Percentiles rank a stretch among this genome's conserved stretches.
Conservation (phyloP, 2,329 filamentous ascomycete species). For the Aspergillus novoparasiticus region DNA sequence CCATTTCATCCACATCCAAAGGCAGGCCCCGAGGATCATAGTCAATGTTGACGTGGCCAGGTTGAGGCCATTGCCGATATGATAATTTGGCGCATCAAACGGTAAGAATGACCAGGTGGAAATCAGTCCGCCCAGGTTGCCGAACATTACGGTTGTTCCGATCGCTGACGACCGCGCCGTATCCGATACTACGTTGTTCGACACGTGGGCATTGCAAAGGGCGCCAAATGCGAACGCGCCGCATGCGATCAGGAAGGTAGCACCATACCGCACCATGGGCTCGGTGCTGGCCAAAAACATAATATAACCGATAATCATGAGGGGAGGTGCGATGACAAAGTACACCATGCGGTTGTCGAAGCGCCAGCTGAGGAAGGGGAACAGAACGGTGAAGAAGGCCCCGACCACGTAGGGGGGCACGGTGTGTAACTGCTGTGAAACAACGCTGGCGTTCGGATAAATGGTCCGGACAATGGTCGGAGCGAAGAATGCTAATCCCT, state of each 20-base stretch:
- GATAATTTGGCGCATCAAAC: constrained; percentile 66
- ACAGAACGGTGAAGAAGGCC: constrained; percentile 64
- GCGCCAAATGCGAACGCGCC: constrained; percentile 67
- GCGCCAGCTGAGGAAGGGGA: constrained; percentile 65
- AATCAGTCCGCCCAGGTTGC: constrained; percentile 69
- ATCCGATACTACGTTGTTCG: constrained; percentile 72
- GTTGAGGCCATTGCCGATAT: constrained; percentile 72
- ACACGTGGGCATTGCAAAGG: constrained; percentile 67
- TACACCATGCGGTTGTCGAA: constrained; percentile 63
- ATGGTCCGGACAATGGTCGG: constrained; percentile 72
- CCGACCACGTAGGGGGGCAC: constrained; percentile 72
- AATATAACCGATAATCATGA: constrained; percentile 70
- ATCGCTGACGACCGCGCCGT: constrained; percentile 69
- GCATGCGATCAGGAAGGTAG: constrained; percentile 68
- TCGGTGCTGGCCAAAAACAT: constrained; percentile 66
- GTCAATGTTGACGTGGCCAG: constrained; percentile 61
- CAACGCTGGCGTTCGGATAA: constrained; percentile 59
- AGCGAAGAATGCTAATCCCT: constrained; percentile 69
- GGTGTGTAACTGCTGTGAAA: constrained; percentile 69
- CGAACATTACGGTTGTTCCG: constrained; percentile 70
- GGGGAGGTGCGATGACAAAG: constrained; percentile 61
- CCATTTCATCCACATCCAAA: constrained; percentile 63
- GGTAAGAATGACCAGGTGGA: constrained; percentile 67
- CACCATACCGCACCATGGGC: constrained; percentile 63
- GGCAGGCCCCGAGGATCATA: constrained; percentile 52